These are phyloP conservation scores for Solanum megistacrolobum DNA, from an alignment of 257 asterid genomes.

Conservation along the genomic window DNA sequence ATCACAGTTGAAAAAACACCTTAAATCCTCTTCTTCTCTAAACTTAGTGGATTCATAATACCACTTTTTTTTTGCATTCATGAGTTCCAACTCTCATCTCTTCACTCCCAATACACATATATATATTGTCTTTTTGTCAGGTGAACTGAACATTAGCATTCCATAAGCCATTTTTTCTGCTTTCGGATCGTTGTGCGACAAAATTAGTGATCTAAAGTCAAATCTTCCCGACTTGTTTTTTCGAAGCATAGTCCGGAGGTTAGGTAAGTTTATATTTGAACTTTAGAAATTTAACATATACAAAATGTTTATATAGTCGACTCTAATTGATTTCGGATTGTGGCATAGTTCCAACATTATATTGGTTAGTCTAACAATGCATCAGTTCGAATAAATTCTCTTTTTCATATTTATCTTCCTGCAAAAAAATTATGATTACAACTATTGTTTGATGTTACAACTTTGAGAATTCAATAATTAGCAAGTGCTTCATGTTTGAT, in stretches of 20 bases:
- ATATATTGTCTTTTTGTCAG: not conserved
- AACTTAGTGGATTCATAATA: not conserved
- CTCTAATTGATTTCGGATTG: not conserved
- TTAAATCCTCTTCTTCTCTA: not conserved
- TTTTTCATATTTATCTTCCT: too few relatives aligned
- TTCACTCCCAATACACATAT: too few relatives aligned
- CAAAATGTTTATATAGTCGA: not conserved
- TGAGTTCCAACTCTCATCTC: not conserved
- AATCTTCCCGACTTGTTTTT: not conserved
- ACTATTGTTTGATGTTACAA: not conserved
- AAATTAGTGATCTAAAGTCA: not conserved
- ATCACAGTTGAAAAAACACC: not conserved
- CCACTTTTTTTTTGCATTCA: not conserved
- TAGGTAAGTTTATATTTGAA: not conserved
- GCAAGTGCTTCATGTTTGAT: not conserved
- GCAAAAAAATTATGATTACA: not conserved
- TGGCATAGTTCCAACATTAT: too few relatives aligned
- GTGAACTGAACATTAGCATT: not conserved
- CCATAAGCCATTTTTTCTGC: not conserved
- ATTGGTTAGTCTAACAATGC: too few relatives aligned
- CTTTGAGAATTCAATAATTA: not conserved
- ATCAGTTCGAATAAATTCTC: not conserved
- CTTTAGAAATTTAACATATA: not conserved
- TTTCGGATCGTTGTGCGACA: not conserved
- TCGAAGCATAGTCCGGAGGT: too few relatives aligned